Evolutionary conservation across 768 basidiomycete species (phyloP).

Genomic region (Podaxis mareebaensis): DNA sequence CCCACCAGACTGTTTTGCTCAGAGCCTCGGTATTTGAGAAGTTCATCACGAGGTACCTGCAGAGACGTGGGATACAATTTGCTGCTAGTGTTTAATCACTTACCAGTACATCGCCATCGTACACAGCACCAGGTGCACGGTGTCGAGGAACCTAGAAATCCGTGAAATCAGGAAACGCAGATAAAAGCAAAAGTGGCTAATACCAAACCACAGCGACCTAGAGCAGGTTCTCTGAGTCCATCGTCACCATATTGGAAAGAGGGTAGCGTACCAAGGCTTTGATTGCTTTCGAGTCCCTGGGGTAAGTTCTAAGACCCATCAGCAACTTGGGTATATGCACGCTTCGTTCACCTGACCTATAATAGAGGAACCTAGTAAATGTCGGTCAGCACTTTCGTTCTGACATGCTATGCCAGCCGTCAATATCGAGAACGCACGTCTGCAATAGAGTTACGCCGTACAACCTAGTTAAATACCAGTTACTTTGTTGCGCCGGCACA

Average conservation of each 20-base stretch:
- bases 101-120: constrained; percentile 48
- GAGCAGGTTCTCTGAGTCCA: neutral
- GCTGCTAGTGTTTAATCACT: constrained; percentile 3
- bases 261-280: constrained; percentile 39
- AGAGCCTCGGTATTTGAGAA: constrained; percentile 40
- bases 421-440: constrained; percentile 30
- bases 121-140: constrained; percentile 44
- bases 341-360: constrained; percentile 28
- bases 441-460: constrained; percentile 50
- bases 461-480: constrained; percentile 28
- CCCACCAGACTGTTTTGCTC: constrained; percentile 41
- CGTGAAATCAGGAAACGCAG: neutral
- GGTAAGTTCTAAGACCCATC: constrained; percentile 35
- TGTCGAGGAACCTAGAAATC: constrained; percentile 42
- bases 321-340: neutral
- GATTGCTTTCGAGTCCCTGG: constrained; percentile 36
- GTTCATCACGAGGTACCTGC: constrained; percentile 49
- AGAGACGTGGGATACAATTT: neutral
- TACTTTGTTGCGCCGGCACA: neutral
- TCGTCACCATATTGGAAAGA: neutral
- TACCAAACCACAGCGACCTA: constrained; percentile 16
- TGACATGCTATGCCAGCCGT: neutral
- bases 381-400: constrained; percentile 1
- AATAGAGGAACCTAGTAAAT: constrained; percentile 39
- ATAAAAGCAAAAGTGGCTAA: neutral